phyloP scores from a whole-genome alignment of 352 stramenopile genomes.

The Peronosclerospora sorghi region DNA sequence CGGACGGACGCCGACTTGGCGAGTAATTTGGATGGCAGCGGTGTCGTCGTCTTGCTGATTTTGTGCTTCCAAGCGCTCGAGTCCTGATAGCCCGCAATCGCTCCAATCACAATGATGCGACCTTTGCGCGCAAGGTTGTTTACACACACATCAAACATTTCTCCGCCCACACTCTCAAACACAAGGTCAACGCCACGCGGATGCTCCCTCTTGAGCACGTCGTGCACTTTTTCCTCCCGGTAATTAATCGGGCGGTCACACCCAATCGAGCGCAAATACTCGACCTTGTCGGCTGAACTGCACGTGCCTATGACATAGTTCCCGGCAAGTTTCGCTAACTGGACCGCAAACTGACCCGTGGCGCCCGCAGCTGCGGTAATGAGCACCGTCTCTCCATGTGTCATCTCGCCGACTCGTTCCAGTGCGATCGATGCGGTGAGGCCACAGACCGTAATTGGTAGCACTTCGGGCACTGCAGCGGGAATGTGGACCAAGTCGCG shows the following conservation, averaged over 20 bases:
- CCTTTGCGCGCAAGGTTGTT: conserved; percentile 48
- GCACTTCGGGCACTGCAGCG: conserved; percentile 12
- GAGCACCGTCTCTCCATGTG: conserved; percentile 42
- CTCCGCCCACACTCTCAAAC: conserved; percentile 49
- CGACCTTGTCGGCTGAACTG: conserved; percentile 77
- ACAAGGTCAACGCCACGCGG: conserved; percentile 54
- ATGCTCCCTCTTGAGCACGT: conserved; percentile 62
- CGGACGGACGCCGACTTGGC: conserved; percentile 29
- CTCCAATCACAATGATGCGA: conserved; percentile 49
- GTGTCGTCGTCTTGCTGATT: conserved; percentile 13
- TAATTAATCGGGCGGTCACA: conserved; percentile 83
- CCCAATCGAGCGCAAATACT: conserved; percentile 58
- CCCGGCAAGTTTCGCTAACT: conserved; percentile 74
- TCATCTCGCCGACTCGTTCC: conserved; percentile 47
- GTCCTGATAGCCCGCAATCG: conserved; percentile 40
- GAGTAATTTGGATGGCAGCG: conserved; percentile 23
- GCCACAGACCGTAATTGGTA: conserved; percentile 39
- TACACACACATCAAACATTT: conserved; percentile 36
- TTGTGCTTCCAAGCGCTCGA: conserved; percentile 27
- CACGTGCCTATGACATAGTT: conserved; percentile 74
- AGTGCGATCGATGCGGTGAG: conserved; percentile 40
- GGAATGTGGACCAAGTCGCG: conserved; percentile 25
- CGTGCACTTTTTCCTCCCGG: conserved; percentile 46
- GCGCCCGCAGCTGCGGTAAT: conserved; percentile 57
- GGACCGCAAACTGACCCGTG: conserved; percentile 74